These are phyloP conservation scores for Aspergillus sp. DNA, from an alignment of 2,329 filamentous ascomycete species.

Conservation along the genomic window DNA sequence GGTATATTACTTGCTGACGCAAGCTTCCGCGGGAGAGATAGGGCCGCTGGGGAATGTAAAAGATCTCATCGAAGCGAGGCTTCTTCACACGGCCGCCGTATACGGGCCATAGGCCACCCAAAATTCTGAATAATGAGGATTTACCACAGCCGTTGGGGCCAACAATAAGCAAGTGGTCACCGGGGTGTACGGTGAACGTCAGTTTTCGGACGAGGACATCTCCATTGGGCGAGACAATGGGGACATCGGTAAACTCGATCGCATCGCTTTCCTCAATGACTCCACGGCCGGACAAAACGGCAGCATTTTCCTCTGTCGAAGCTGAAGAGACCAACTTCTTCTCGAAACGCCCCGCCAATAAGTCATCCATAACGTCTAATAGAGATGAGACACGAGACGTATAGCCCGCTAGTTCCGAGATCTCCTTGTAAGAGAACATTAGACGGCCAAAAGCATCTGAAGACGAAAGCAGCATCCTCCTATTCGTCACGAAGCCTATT, in stretches of 20 bases:
- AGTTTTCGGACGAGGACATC: conserved; percentile 86
- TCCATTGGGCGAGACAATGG: conserved; percentile 95
- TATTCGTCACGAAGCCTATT: conserved; percentile 85
- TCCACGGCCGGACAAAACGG: conserved; percentile 80
- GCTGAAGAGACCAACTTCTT: conserved; percentile 95
- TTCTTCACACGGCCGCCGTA: conserved; percentile 94
- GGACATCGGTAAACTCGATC: conserved; percentile 85
- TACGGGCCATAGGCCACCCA: conserved; percentile 95
- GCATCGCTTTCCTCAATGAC: conserved; percentile 79
- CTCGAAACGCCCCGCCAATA: conserved; percentile 86
- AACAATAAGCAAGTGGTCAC: conserved; percentile 91
- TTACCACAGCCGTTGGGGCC: conserved; percentile 98
- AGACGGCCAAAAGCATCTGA: conserved; percentile 94
- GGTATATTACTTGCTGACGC: conserved; percentile 97
- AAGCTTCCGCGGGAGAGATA: conserved; percentile 90
- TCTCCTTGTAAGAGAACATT: conserved; percentile 98
- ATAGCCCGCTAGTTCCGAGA: conserved; percentile 94
- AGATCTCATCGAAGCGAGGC: conserved; percentile 89
- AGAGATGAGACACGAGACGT: conserved; percentile 89
- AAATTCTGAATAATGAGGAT: conserved; percentile 91
- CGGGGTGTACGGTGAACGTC: conserved; percentile 82
- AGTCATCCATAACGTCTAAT: conserved; percentile 92
- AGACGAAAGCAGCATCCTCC: conserved; percentile 86
- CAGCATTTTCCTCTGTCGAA: conserved; percentile 78
- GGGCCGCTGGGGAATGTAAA: conserved; percentile 95